These are phyloP conservation scores for Penstemon davidsonii DNA, from an alignment of 257 asterid genomes.

Conservation along the genomic window DNA sequence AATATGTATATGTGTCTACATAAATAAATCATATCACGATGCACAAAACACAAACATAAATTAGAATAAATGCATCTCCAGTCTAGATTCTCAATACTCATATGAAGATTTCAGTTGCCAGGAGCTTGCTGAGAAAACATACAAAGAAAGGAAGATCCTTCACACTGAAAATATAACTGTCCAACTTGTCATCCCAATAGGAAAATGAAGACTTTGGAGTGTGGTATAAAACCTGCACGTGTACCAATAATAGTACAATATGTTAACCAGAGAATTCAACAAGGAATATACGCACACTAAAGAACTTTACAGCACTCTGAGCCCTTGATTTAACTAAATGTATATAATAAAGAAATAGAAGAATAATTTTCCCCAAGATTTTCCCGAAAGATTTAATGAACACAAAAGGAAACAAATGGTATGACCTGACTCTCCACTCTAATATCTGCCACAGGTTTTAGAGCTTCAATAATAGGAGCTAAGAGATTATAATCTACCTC, in stretches of 20 bases:
- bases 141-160: constrained; percentile 97
- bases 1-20: constrained; percentile 3
- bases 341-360: no score
- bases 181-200: constrained; percentile 67
- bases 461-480: constrained; percentile 66
- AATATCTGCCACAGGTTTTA: constrained; percentile 82
- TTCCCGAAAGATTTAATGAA: no score
- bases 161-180: constrained; percentile 66
- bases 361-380: no score
- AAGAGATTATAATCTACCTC: constrained; percentile 67
- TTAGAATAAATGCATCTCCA: constrained; percentile 14
- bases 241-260: constrained; percentile 15
- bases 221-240: constrained; percentile 81
- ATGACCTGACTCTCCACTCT: constrained; percentile 91
- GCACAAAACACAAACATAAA: constrained; percentile 18
- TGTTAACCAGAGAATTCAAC: constrained; percentile 13
- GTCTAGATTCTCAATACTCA: not conserved
- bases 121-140: constrained; percentile 40
- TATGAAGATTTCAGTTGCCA: constrained; percentile 13
- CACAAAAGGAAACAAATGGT: no score
- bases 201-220: constrained; percentile 90
- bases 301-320: not conserved
- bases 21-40: not conserved
- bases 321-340: not conserved
- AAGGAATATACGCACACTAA: constrained; percentile 8